Evolutionary conservation across 768 basidiomycete species (phyloP).

Genomic region (Tylopilus felleus): DNA sequence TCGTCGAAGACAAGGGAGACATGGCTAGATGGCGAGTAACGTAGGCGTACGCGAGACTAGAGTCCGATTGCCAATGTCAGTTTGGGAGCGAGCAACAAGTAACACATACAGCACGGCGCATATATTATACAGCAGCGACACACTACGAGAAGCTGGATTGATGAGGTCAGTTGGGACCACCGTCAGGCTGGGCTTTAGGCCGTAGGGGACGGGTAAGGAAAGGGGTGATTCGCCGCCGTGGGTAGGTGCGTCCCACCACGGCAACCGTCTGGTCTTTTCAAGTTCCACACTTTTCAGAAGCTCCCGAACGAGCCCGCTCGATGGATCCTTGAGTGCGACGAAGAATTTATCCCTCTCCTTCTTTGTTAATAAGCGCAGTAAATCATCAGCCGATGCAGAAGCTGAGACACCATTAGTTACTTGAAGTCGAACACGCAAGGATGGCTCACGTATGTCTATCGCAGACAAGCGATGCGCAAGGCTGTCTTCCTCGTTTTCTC

Average conservation of each 20-base stretch:
- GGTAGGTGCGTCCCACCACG: constrained; percentile 69
- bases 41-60: constrained; percentile 68
- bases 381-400: constrained; percentile 47
- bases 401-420: constrained; percentile 36
- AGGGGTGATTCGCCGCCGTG: not conserved
- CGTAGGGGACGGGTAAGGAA: constrained; percentile 24
- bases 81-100: not conserved
- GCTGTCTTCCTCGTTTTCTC: constrained; percentile 41
- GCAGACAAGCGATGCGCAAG: constrained; percentile 49
- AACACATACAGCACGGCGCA: constrained; percentile 60
- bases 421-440: not conserved
- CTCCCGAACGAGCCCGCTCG: constrained; percentile 55
- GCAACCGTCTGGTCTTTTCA: constrained; percentile 44
- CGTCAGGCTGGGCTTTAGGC: constrained; percentile 43
- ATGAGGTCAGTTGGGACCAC: constrained; percentile 44
- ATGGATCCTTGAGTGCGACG: constrained; percentile 55
- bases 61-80: not conserved
- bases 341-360: constrained; percentile 61
- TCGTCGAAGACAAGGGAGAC: constrained; percentile 51
- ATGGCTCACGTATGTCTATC: constrained; percentile 58
- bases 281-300: constrained; percentile 59
- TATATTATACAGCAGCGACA: constrained; percentile 64
- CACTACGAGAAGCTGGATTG: constrained; percentile 34
- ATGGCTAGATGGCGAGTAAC: constrained; percentile 57
- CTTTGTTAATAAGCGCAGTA: constrained; percentile 62